Conservation (phyloP, 305 asterid species). For the Striga hermonthica region DNA sequence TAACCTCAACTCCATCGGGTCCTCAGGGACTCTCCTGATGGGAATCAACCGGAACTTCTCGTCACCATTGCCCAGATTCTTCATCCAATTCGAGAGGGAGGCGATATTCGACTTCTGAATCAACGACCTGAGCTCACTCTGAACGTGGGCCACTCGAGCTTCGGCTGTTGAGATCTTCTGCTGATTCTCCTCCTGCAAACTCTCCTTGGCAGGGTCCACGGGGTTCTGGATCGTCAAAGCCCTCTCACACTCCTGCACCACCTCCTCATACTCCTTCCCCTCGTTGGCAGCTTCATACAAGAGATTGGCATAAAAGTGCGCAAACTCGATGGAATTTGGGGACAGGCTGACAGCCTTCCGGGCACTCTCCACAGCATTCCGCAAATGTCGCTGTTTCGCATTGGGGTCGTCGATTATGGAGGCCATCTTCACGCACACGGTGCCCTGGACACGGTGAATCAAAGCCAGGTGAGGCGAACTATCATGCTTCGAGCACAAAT, state of each 20-base stretch:
- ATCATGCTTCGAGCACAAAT: conserved; percentile 59
- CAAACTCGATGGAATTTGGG: conserved; percentile 79
- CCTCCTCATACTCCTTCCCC: conserved; percentile 76
- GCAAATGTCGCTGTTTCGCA: conserved; percentile 63
- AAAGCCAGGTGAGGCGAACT: conserved; percentile 53
- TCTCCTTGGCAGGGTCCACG: conserved; percentile 84
- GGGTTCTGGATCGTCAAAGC: conserved; percentile 76
- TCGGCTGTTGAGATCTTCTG: conserved; percentile 61
- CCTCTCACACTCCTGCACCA: conserved; percentile 75
- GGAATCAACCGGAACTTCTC: conserved; percentile 85
- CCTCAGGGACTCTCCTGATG: conserved; percentile 69
- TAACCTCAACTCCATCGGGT: conserved; percentile 76
- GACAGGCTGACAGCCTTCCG: conserved; percentile 56
- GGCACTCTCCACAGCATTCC: conserved; percentile 77
- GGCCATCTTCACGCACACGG: conserved; percentile 51
- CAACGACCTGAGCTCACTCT: conserved; percentile 62
- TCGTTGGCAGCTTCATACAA: conserved; percentile 74
- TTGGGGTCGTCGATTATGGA: conserved; percentile 59
- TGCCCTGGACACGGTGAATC: not conserved
- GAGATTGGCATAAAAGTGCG: conserved; percentile 79
- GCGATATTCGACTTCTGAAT: conserved; percentile 78
- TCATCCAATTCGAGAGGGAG: conserved; percentile 86
- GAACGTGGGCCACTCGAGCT: conserved; percentile 62
- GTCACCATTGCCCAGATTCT: conserved; percentile 70
- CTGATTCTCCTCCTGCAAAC: conserved; percentile 80